Evolutionary conservation across 306 rosid species (phyloP).

Genomic region (Vigna trinervia): DNA sequence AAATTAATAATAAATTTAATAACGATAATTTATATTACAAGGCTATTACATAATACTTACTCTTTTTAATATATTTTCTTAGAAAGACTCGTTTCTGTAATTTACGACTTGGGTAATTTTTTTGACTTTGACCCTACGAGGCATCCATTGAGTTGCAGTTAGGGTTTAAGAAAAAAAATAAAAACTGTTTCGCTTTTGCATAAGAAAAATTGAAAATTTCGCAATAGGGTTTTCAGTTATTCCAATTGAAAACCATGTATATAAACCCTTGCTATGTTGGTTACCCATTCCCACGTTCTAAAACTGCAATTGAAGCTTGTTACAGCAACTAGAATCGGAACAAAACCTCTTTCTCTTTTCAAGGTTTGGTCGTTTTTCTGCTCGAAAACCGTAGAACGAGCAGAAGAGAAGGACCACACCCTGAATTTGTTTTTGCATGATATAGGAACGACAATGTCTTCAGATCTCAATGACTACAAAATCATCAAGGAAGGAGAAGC

Average conservation of each 20-base stretch:
- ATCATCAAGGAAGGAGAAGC: slow-evolving; percentile 97
- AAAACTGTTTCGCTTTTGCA: background rate
- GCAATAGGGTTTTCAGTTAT: slow-evolving; percentile 50
- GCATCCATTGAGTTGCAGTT: background rate
- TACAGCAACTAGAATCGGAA: background rate
- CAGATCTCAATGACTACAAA: slow-evolving; percentile 69
- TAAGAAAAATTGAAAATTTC: background rate
- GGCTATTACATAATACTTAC: no score
- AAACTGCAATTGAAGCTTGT: slow-evolving; percentile 40
- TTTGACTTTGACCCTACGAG: background rate
- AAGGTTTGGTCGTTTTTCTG: slow-evolving; percentile 10
- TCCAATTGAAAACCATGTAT: slow-evolving; percentile 32
- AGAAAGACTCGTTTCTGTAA: background rate
- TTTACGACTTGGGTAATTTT: background rate
- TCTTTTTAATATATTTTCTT: no score
- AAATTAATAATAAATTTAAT: no score
- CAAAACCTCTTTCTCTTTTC: slow-evolving; percentile 9
- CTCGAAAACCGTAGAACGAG: background rate
- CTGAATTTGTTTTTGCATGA: slow-evolving; percentile 50
- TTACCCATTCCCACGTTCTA: slow-evolving; percentile 27
- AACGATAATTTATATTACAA: no score
- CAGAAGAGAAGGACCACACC: slow-evolving; percentile 23
- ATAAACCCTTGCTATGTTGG: slow-evolving; percentile 11
- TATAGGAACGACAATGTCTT: slow-evolving; percentile 59
- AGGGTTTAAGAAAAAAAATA: slow-evolving; percentile 6